A percentile compares a stretch with the other conserved stretches of the same genome.
These are phyloP conservation scores for Trichoderma erinaceum DNA, from an alignment of 495 filamentous ascomycete genomes.

Conservation along the genomic window DNA sequence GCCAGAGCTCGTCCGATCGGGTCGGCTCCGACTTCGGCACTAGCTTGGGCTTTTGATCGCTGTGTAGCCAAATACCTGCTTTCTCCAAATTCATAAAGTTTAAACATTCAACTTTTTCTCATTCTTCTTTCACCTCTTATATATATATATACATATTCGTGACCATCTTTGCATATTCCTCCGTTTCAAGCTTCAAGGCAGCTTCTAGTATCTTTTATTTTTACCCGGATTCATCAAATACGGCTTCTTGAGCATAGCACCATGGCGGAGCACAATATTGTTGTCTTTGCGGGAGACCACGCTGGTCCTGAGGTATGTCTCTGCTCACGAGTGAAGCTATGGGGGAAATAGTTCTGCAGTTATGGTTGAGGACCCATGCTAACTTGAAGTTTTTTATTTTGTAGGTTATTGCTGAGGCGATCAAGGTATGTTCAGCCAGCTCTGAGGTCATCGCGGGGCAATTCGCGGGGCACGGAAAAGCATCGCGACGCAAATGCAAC, in stretches of 20 bases:
- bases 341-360: slow-evolving; percentile 3
- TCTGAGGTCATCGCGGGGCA: background rate
- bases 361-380: background rate
- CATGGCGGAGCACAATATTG: slow-evolving; percentile 52
- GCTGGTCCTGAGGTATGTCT: slow-evolving; percentile 82
- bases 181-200: too few relatives aligned
- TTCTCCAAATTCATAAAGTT: too few relatives aligned
- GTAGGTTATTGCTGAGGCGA: slow-evolving; percentile 58
- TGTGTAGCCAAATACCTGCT: too few relatives aligned
- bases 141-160: too few relatives aligned
- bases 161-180: too few relatives aligned
- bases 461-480: background rate
- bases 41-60: too few relatives aligned
- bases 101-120: too few relatives aligned
- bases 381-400: background rate
- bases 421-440: slow-evolving; percentile 61
- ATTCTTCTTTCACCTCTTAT: too few relatives aligned
- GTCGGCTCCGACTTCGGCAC: too few relatives aligned
- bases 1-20: too few relatives aligned
- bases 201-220: too few relatives aligned
- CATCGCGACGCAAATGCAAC: background rate
- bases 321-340: background rate
- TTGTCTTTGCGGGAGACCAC: slow-evolving; percentile 83
- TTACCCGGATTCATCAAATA: too few relatives aligned
- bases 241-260: slow-evolving; percentile 2